Evolutionary conservation across 768 basidiomycete genomes (phyloP).

Genomic region (Tubosaeta sp.): DNA sequence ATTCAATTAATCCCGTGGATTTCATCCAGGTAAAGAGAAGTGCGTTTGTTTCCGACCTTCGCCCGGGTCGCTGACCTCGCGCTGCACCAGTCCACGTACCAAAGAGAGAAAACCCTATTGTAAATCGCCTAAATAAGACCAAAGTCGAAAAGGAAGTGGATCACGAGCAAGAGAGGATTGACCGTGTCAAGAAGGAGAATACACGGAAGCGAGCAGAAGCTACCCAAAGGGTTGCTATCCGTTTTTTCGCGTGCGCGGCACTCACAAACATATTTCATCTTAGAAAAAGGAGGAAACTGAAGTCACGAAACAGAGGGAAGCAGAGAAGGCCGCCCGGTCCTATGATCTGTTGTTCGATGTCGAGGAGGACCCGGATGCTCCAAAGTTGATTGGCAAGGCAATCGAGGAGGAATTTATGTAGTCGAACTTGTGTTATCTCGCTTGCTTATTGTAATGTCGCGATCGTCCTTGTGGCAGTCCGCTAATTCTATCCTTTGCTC

Average conservation of each 20-base stretch:
- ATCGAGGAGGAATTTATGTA: constrained; percentile 91
- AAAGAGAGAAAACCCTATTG: constrained; percentile 81
- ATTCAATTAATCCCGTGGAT: neutral
- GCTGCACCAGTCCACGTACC: constrained; percentile 68
- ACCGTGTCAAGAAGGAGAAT: constrained; percentile 75
- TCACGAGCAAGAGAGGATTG: constrained; percentile 84
- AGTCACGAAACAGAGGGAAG: constrained; percentile 70
- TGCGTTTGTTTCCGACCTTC: constrained; percentile 25
- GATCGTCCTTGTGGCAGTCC: neutral
- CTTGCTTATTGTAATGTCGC: neutral
- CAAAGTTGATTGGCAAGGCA: constrained; percentile 61
- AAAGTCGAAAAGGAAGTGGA: constrained; percentile 82
- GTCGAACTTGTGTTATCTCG: constrained; percentile 11
- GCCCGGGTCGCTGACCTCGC: too few species aligned
- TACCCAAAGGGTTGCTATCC: constrained; percentile 54
- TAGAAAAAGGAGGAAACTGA: constrained; percentile 80
- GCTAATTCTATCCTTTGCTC: neutral
- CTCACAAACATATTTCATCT: neutral
- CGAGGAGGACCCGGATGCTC: constrained; percentile 50
- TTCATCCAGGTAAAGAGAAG: constrained; percentile 72
- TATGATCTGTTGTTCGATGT: constrained; percentile 79
- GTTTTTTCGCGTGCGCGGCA: neutral
- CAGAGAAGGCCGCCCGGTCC: constrained; percentile 81
- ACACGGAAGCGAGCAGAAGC: constrained; percentile 58
- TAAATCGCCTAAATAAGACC: constrained; percentile 93